Evolutionary conservation across 345 rosid genomes (phyloP), one percentile per base, ranked within the genome.

Genomic region (Aurinia saxatilis): DNA sequence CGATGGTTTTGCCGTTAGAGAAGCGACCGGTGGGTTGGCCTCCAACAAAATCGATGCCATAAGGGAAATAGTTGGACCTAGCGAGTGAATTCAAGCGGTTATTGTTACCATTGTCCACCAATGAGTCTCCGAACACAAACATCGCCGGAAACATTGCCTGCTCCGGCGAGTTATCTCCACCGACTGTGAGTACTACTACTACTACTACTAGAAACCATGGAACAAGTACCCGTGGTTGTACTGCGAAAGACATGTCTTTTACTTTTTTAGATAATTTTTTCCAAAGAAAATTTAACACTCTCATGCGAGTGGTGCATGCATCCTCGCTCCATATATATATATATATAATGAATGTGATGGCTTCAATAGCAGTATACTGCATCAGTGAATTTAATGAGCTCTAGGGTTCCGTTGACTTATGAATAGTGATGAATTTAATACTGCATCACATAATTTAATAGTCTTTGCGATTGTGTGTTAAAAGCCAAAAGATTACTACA

Each of bases 41-140:
- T 0, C 71, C 82, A n/a, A 67, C 59, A 47, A 82, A 87, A 75
- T 87, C 95, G 19, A 83, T 73, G 3, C 93, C 95, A 37, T 90
- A 90, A 9, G 97, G 97, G 5, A 77, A 53, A 60, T 80, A 87
- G 71, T 90, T 85, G 4, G 97, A 83, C 58, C 79, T 85, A 2
- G 95, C 95, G 0, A 80, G 58, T 6, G 92, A 82, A 38, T 71
- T 71, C 42, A 87, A 67, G 42, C 72, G 62, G 51, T 90, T 87
- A 36, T 83, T 90, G 68, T 90, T 90, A 1, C 95, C 97, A 13
- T 78, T 78, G 51, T 90, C 95, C 23, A 83, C 70, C 25, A 87
- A 70, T 0, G 97, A 87, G 66, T 87, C 92, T 58, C 97, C 97
- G 10, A 90, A 82, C 74, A 87, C 92, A 50, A 87, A 90, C 87